Evolutionary conservation across 352 stramenopile species (phyloP).

Genomic region (Phytopythium boreale): DNA sequence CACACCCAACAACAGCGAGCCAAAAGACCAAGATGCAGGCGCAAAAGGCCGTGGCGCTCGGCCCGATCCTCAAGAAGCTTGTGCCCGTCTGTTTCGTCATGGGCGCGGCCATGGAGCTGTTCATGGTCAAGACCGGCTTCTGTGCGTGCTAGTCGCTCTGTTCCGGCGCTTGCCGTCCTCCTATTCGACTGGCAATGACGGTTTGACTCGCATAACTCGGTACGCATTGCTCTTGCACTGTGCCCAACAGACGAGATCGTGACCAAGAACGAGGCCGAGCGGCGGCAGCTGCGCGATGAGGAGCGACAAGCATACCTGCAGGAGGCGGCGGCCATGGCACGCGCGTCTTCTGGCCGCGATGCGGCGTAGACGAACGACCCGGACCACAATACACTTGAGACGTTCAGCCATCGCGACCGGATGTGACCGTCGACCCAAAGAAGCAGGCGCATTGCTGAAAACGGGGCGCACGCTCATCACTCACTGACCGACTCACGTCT

Average conservation of each 20-base stretch:
- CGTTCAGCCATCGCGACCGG: not conserved
- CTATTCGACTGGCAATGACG: not conserved
- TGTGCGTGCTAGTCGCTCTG: conserved; percentile 36
- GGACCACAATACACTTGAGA: not conserved
- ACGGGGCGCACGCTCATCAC: not conserved
- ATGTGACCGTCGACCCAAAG: not conserved
- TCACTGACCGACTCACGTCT: not conserved
- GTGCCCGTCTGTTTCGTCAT: conserved; percentile 84
- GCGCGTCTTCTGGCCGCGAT: not conserved
- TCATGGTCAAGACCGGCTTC: conserved; percentile 90
- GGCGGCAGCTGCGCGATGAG: conserved; percentile 56
- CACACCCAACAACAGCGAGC: conserved; percentile 3
- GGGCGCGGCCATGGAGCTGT: conserved; percentile 79
- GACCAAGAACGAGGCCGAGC: conserved; percentile 71
- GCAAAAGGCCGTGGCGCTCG: conserved; percentile 42
- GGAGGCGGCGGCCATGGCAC: conserved; percentile 8
- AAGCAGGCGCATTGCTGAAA: not conserved
- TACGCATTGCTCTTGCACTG: not conserved
- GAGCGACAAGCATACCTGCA: conserved; percentile 46
- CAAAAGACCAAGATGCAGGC: conserved; percentile 18
- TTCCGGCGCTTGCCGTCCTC: not conserved
- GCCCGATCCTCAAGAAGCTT: conserved; percentile 78
- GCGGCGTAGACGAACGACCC: not conserved
- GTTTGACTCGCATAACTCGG: not conserved
- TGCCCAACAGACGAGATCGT: conserved; percentile 70